Evolutionary conservation across 306 rosid species (phyloP), one percentile per base, ranked within the genome.

Genomic region (Carpinus viminea): DNA sequence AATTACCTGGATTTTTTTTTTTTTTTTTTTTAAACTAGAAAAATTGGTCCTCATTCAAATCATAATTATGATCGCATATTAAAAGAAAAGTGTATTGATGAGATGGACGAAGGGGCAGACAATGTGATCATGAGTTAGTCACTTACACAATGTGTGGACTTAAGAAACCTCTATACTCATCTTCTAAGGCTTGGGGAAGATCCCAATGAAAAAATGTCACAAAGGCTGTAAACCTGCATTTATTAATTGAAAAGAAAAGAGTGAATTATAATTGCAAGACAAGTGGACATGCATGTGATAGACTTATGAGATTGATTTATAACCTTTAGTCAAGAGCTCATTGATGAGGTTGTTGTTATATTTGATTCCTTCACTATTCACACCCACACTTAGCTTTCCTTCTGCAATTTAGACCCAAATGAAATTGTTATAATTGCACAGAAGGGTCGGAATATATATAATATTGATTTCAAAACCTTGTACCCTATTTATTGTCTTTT

Each of bases 161-260:
- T 50, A 86, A 73, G 78, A 91, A 90, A 28, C 97, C 97, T 16
- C 85, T 86, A 50, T 87, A 93, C 64, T 88, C 84, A 0, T 90
- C 90, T 74, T 91, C 91, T 16, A 93, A 80, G 18, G 82, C 48
- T 84, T 88, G 95, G 0, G 98, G 95, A 78, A 83, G 80, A 76
- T 93, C 97, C 92, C 91, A 93, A 36, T 92, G 93, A 28, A 91
- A 90, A 38, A 93, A n/a, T 8, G 97, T 91, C 52, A 82, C 89
- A 85, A 53, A 91, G 16, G 88, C 38, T 70, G 18, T 0, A 90
- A 0, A n/a, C 88, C 92, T 85, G 3, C 18, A 5, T 71, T 65
- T 4, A 31, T 4, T 38, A 9, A 20, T 4, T 4, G n/a, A 48
- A 76, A 51, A 41, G 4, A 21, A 24, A 62, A 34, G 9, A 15